phyloP scores from a whole-genome alignment of 345 rosid species.

The Xanthoceras sorbifolium region DNA sequence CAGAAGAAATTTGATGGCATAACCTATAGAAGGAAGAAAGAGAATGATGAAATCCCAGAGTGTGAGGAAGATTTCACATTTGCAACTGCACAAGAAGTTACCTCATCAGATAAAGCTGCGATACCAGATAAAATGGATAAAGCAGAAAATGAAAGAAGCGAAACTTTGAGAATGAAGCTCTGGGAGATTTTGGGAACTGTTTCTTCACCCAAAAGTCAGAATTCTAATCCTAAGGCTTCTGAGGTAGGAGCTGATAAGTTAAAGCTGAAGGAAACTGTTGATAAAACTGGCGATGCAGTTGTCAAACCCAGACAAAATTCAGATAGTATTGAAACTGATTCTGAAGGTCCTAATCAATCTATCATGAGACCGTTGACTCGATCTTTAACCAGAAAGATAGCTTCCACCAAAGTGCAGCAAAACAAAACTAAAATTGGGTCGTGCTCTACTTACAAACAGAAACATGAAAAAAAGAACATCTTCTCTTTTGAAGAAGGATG shows the following conservation, averaged over 20 bases:
- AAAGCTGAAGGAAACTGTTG: slow-evolving; percentile 34
- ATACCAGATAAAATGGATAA: slow-evolving; percentile 38
- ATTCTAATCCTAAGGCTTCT: slow-evolving; percentile 41
- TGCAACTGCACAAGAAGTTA: slow-evolving; percentile 41
- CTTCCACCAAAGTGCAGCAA: slow-evolving; percentile 35
- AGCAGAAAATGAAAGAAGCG: slow-evolving; percentile 45
- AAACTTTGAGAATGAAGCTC: slow-evolving; percentile 74
- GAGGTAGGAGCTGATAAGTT: slow-evolving; percentile 38
- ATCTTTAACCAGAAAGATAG: slow-evolving; percentile 51
- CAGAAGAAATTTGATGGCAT: slow-evolving; percentile 37
- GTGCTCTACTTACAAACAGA: slow-evolving; percentile 39
- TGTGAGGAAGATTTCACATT: slow-evolving; percentile 49
- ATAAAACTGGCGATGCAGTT: slow-evolving; percentile 30
- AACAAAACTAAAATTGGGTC: slow-evolving; percentile 34
- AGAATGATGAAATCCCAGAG: slow-evolving; percentile 37
- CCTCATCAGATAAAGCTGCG: slow-evolving; percentile 34
- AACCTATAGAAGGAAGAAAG: slow-evolving; percentile 42
- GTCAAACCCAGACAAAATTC: slow-evolving; percentile 53
- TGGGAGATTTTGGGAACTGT: slow-evolving; percentile 70
- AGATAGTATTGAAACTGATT: slow-evolving; percentile 82
- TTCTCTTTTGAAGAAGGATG: slow-evolving; percentile 59
- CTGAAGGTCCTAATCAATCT: slow-evolving; percentile 57
- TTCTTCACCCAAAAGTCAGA: slow-evolving; percentile 62
- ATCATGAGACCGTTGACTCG: slow-evolving; percentile 62
- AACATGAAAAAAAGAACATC: slow-evolving; percentile 37